These are phyloP conservation scores for Pleurotus ostreatus DNA, from an alignment of 768 basidiomycete species.

Conservation along the genomic window DNA sequence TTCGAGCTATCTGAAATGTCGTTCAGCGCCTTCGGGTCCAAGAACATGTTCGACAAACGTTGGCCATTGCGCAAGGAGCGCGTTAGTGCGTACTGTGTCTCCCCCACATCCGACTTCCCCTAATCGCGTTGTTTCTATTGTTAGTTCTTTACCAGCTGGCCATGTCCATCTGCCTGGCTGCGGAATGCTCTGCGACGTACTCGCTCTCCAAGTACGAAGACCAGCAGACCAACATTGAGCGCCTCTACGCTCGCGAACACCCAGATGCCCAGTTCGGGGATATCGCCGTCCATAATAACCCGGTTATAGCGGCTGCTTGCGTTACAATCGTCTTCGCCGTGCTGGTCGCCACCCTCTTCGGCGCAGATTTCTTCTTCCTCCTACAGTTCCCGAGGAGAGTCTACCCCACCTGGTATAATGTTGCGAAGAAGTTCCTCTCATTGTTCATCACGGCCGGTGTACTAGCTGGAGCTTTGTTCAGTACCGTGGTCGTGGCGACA, in stretches of 20 bases:
- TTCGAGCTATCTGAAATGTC: slow-evolving; percentile 31
- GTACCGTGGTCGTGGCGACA: slow-evolving; percentile 26
- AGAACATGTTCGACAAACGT: slow-evolving; percentile 25
- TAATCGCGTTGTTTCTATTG: neutral
- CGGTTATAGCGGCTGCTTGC: slow-evolving; percentile 23
- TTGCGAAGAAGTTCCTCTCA: slow-evolving; percentile 17
- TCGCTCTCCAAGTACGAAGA: slow-evolving; percentile 30
- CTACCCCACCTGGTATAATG: slow-evolving; percentile 29
- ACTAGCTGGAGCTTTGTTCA: slow-evolving; percentile 22
- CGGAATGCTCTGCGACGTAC: slow-evolving; percentile 33
- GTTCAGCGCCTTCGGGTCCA: slow-evolving; percentile 25
- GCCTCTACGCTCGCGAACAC: neutral
- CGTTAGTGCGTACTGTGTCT: slow-evolving; percentile 19
- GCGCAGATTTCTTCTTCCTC: slow-evolving; percentile 33
- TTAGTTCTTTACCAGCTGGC: slow-evolving; percentile 18
- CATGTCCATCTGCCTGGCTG: slow-evolving; percentile 27
- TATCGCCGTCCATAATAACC: slow-evolving; percentile 25
- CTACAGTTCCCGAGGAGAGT: slow-evolving; percentile 26
- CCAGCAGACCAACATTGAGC: slow-evolving; percentile 24
- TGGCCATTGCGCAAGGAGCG: slow-evolving; percentile 30
- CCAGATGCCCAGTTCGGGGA: slow-evolving; percentile 10
- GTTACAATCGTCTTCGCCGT: slow-evolving; percentile 30
- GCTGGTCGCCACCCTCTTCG: slow-evolving; percentile 30
- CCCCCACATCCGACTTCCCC: neutral
- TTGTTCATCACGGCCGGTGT: slow-evolving; percentile 22